These are phyloP conservation scores for Serendipita sp. DNA, from an alignment of 768 basidiomycete genomes.

Conservation along the genomic window DNA sequence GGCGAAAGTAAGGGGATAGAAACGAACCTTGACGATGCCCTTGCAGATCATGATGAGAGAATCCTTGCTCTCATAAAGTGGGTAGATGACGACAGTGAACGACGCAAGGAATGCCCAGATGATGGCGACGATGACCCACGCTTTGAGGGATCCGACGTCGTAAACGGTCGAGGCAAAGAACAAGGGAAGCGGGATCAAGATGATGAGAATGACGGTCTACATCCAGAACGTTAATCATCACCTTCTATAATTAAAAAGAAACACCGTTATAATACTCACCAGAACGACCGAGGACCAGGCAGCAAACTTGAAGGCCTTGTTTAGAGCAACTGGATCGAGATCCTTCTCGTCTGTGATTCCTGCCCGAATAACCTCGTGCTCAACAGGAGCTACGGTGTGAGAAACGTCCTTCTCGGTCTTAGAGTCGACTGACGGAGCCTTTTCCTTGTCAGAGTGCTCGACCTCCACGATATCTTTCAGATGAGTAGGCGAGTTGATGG, in stretches of 20 bases:
- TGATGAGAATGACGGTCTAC: conserved; percentile 30
- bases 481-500: conserved; percentile 40
- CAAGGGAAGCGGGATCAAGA: conserved; percentile 69
- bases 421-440: conserved; percentile 12
- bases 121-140: conserved; percentile 71
- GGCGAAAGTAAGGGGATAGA: neutral
- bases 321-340: conserved; percentile 45
- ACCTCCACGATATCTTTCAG: conserved; percentile 13
- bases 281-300: conserved; percentile 52
- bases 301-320: conserved; percentile 69
- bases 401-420: conserved; percentile 23
- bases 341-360: conserved; percentile 28
- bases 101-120: conserved; percentile 71
- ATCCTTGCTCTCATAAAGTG: conserved; percentile 65
- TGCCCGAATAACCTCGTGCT: conserved; percentile 7
- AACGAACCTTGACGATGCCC: conserved; percentile 50
- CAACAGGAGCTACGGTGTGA: conserved; percentile 18
- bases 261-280: conserved; percentile 21
- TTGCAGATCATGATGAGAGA: conserved; percentile 41
- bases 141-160: conserved; percentile 43
- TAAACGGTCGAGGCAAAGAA: conserved; percentile 72
- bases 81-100: conserved; percentile 65
- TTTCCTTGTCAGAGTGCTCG: conserved; percentile 19
- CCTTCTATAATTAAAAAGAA: conserved; percentile 3
- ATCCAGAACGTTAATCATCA: conserved; percentile 27